Evolutionary conservation across 2,329 filamentous ascomycete genomes (phyloP).

Genomic region (Apiospora arundinis): DNA sequence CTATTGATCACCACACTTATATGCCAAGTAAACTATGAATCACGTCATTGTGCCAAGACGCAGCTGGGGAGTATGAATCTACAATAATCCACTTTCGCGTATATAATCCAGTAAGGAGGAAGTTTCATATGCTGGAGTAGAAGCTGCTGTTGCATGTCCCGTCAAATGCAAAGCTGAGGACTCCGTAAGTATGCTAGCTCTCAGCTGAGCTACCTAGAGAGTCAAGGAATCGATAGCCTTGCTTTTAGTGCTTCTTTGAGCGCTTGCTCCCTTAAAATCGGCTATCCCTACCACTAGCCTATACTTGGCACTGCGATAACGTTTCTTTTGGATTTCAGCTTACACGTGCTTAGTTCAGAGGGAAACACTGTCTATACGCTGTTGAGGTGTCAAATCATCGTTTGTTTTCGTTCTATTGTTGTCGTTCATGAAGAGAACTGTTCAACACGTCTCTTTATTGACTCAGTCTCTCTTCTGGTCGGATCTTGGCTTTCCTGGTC

Average conservation of each 20-base stretch:
- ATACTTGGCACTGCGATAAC: background rate
- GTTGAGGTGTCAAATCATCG: background rate
- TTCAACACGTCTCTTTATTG: too few relatives aligned
- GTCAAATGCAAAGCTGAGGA: too few relatives aligned
- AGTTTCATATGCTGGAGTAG: too few relatives aligned
- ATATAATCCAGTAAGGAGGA: too few relatives aligned
- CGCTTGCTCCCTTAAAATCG: background rate
- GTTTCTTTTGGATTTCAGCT: background rate
- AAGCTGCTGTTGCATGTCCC: background rate
- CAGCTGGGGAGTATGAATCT: too few relatives aligned
- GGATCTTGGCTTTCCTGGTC: background rate
- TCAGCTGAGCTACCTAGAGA: background rate
- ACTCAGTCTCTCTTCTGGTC: background rate
- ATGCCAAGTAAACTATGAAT: too few relatives aligned
- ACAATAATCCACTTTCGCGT: too few relatives aligned
- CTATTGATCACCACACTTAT: too few relatives aligned
- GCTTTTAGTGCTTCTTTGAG: background rate
- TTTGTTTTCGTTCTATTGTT: background rate
- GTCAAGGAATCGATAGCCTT: background rate
- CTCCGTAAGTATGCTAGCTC: background rate
- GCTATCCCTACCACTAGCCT: background rate
- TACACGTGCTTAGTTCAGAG: background rate
- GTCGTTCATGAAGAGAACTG: background rate
- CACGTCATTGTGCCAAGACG: too few relatives aligned
- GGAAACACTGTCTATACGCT: background rate